These are phyloP conservation scores for Lignosus rhinocerotis DNA, from an alignment of 1,284 basidiomycete species.

Conservation along the genomic window DNA sequence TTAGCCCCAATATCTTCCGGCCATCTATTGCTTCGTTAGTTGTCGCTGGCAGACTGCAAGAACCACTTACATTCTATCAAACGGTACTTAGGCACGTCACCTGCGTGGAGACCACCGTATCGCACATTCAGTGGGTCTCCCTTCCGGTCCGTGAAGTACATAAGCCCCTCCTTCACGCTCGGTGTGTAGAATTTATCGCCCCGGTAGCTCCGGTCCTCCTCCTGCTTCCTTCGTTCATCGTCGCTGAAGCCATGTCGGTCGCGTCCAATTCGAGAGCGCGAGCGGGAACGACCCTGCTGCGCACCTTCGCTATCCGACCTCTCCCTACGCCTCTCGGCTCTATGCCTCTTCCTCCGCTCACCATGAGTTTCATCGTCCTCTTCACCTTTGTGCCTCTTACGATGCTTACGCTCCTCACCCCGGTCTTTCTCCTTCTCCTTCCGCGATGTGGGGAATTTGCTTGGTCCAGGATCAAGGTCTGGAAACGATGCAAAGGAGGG, in stretches of 20 bases:
- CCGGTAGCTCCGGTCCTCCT: conserved; percentile 33
- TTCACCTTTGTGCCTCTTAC: conserved; percentile 21
- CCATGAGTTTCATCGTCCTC: conserved; percentile 1
- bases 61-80: conserved; percentile 52
- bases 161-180: conserved; percentile 17
- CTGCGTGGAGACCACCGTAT: conserved; percentile 67
- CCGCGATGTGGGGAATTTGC: conserved; percentile 24
- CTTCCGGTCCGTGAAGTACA: conserved; percentile 68
- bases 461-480: conserved; percentile 46
- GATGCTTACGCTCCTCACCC: conserved; percentile 30
- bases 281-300: conserved; percentile 10
- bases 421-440: conserved; percentile 21
- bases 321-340: conserved; percentile 20
- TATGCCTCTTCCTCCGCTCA: conserved; percentile 17
- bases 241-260: conserved; percentile 20
- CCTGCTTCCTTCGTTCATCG: conserved; percentile 40
- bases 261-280: conserved; percentile 5
- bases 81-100: conserved; percentile 69
- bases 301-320: conserved; percentile 11
- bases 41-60: conserved; percentile 27
- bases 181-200: not conserved
- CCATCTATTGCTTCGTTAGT: conserved; percentile 67
- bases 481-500: conserved; percentile 66
- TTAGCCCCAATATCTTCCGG: conserved; percentile 62
- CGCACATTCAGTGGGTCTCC: conserved; percentile 70